phyloP scores from a whole-genome alignment of 1,284 basidiomycete genomes.

The Fistulina hepatica region DNA sequence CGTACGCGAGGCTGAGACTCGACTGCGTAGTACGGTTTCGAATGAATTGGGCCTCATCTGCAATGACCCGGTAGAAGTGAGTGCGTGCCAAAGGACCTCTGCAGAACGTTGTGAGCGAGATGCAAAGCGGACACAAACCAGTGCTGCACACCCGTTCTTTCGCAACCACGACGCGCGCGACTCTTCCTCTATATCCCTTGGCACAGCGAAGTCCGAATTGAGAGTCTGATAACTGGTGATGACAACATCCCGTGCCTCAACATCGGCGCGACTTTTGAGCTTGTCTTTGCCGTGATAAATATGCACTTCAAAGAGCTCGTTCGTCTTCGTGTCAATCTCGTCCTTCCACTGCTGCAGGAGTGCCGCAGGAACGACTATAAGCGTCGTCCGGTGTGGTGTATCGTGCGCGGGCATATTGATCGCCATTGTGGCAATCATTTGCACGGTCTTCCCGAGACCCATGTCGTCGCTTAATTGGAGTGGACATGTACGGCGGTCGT shows the following conservation, averaged over 20 bases:
- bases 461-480: slow-evolving; percentile 63
- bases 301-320: slow-evolving; percentile 50
- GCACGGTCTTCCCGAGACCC: slow-evolving; percentile 60
- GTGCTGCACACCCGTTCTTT: slow-evolving; percentile 42
- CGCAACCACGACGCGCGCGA: slow-evolving; percentile 38
- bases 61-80: slow-evolving; percentile 50
- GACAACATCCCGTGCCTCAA: slow-evolving; percentile 50
- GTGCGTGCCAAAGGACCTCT: slow-evolving; percentile 46
- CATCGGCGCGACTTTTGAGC: slow-evolving; percentile 34
- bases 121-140: slow-evolving; percentile 5
- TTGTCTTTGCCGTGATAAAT: slow-evolving; percentile 61
- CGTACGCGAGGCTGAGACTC: slow-evolving; percentile 44
- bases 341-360: slow-evolving; percentile 63
- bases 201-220: slow-evolving; percentile 40
- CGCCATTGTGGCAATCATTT: slow-evolving; percentile 65
- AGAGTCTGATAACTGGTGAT: slow-evolving; percentile 63
- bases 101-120: background rate
- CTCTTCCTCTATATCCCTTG: slow-evolving; percentile 30
- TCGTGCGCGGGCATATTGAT: slow-evolving; percentile 40
- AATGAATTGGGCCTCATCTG: slow-evolving; percentile 64
- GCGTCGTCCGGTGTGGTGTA: slow-evolving; percentile 38
- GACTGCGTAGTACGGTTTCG: slow-evolving; percentile 49
- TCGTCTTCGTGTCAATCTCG: slow-evolving; percentile 52
- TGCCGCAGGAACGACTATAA: slow-evolving; percentile 61
- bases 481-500: slow-evolving; percentile 1